phyloP scores from a whole-genome alignment of 768 basidiomycete species.

The Pulveroboletus sp. region DNA sequence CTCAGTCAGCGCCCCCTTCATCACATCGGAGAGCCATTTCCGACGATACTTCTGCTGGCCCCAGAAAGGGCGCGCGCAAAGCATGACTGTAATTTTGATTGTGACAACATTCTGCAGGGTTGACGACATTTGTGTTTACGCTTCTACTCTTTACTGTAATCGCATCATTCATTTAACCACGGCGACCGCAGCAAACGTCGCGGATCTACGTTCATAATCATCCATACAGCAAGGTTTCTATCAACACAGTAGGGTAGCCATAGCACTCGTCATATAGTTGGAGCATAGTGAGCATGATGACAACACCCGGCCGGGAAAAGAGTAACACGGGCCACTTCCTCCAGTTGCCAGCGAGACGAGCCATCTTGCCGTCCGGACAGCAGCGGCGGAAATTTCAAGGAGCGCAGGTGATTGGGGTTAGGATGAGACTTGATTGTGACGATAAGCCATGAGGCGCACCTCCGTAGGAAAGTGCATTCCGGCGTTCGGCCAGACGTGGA shows the following conservation, averaged over 20 bases:
- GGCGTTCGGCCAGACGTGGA: slow-evolving; percentile 6
- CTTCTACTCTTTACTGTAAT: background rate
- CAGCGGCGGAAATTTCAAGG: too few species aligned
- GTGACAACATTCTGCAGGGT: background rate
- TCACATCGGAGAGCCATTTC: slow-evolving; percentile 29
- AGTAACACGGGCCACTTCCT: background rate
- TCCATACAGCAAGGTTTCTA: slow-evolving; percentile 14
- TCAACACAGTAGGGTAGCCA: slow-evolving; percentile 10
- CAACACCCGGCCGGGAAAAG: slow-evolving; percentile 3
- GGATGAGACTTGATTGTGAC: slow-evolving; percentile 7
- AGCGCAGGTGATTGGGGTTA: slow-evolving; percentile 16
- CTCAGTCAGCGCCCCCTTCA: slow-evolving; percentile 29
- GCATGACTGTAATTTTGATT: background rate
- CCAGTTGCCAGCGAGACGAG: slow-evolving; percentile 2
- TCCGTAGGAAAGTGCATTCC: slow-evolving; percentile 6
- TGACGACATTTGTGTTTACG: background rate
- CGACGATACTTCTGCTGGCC: slow-evolving; percentile 15
- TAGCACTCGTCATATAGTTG: slow-evolving; percentile 11
- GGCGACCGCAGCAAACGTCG: background rate
- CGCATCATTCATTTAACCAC: background rate
- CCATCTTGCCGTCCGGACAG: slow-evolving; percentile 3
- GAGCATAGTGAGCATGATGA: slow-evolving; percentile 24
- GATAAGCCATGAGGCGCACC: slow-evolving; percentile 7
- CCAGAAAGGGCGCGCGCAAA: slow-evolving; percentile 18
- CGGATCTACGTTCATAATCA: slow-evolving; percentile 15